Conservation (phyloP, 192 early-diverging fungal species). For the Coemansia sp. region DNA sequence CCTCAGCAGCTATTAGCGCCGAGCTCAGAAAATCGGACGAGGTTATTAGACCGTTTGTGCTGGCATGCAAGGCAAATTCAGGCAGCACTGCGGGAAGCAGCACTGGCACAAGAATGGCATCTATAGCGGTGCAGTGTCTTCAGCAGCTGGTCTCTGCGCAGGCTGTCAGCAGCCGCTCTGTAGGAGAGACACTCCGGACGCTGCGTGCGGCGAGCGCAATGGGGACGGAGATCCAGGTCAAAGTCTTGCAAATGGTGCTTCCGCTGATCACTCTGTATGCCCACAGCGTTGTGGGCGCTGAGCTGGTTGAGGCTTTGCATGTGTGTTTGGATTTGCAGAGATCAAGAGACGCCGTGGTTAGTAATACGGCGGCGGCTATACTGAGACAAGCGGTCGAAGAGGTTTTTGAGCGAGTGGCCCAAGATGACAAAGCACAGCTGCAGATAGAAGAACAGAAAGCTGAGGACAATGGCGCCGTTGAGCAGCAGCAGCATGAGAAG, state of each 20-base stretch:
- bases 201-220: conserved; percentile 68
- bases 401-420: conserved; percentile 52
- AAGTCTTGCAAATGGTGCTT: conserved; percentile 87
- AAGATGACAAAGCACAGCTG: conserved; percentile 32
- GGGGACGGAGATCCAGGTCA: conserved; percentile 86
- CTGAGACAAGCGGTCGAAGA: conserved; percentile 50
- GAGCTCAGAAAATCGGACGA: conserved; percentile 75
- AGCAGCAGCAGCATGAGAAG: conserved; percentile 60
- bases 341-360: conserved; percentile 62
- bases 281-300: conserved; percentile 69
- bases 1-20: conserved; percentile 51
- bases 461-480: not conserved
- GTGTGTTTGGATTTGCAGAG: conserved; percentile 85
- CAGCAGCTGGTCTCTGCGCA: conserved; percentile 56
- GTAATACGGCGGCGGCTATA: conserved; percentile 47
- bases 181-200: conserved; percentile 65
- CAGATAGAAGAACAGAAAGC: no score
- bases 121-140: conserved; percentile 80
- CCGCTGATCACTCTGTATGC: conserved; percentile 85
- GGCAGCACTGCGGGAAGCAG: conserved; percentile 69
- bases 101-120: conserved; percentile 74
- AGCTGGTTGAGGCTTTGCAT: conserved; percentile 79
- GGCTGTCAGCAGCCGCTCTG: conserved; percentile 50
- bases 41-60: conserved; percentile 77
- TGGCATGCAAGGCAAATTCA: conserved; percentile 84